These are phyloP conservation scores for Alloteropsis semialata DNA, from an alignment of 176 grass and related monocot genomes.

Conservation along the genomic window DNA sequence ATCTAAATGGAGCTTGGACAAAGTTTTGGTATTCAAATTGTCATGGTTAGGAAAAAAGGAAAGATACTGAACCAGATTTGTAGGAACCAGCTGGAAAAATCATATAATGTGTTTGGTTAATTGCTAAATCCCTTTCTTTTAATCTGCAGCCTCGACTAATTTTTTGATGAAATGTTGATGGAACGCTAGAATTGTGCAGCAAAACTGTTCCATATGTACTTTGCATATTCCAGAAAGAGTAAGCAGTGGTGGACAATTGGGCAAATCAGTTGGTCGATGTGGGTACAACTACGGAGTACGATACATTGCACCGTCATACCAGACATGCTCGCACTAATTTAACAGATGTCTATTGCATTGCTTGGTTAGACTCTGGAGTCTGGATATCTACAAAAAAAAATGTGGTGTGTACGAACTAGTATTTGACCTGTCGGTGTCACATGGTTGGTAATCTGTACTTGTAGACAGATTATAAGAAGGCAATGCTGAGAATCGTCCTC, in stretches of 20 bases:
- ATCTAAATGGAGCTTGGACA: not conserved
- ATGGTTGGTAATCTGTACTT: constrained; percentile 22
- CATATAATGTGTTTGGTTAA: not conserved
- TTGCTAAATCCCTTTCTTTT: not conserved
- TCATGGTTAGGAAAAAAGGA: too few species aligned
- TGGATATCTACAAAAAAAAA: not conserved
- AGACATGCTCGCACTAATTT: not conserved
- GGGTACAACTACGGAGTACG: constrained; percentile 3
- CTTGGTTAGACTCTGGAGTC: not conserved
- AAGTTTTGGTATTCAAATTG: not conserved
- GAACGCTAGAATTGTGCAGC: not conserved
- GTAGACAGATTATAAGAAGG: constrained; percentile 1
- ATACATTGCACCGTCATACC: not conserved
- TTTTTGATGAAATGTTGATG: not conserved
- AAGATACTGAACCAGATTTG: not conserved
- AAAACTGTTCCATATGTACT: not conserved
- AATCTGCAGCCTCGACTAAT: not conserved
- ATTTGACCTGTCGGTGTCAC: constrained; percentile 10
- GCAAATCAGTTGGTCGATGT: constrained; percentile 3
- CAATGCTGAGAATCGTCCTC: not conserved
- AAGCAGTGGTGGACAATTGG: not conserved
- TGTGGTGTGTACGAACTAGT: constrained; percentile 13
- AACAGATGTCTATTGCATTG: not conserved
- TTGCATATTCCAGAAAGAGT: not conserved
- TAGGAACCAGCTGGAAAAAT: not conserved